These are phyloP conservation scores for Schwanniomyces vanrijiae DNA, from an alignment of 805 yeast genomes.

Conservation along the genomic window DNA sequence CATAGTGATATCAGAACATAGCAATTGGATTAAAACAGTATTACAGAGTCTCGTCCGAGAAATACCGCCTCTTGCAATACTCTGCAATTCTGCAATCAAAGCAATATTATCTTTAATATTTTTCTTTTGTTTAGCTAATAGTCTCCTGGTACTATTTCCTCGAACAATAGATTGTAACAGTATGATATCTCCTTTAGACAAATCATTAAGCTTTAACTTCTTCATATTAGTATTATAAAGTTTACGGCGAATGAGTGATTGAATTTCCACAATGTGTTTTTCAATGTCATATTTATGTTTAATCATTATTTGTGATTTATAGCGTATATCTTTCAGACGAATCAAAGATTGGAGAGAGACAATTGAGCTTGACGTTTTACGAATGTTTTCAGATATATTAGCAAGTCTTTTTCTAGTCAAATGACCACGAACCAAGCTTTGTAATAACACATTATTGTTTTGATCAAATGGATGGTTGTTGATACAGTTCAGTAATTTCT, in stretches of 20 bases:
- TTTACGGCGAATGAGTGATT: slow-evolving; percentile 27
- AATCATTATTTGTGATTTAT: slow-evolving; percentile 20
- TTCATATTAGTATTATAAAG: slow-evolving; percentile 18
- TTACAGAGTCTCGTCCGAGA: slow-evolving; percentile 44
- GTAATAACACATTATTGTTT: slow-evolving; percentile 23
- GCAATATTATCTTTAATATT: slow-evolving; percentile 4
- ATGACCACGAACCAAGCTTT: slow-evolving; percentile 44
- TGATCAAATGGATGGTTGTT: slow-evolving; percentile 12
- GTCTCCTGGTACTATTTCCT: slow-evolving; percentile 33
- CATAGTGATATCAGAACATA: slow-evolving; percentile 37
- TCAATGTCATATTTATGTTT: slow-evolving; percentile 20
- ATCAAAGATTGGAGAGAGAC: slow-evolving; percentile 40
- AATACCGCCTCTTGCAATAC: slow-evolving; percentile 46
- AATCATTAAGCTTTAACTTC: slow-evolving; percentile 16
- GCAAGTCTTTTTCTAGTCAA: slow-evolving; percentile 23
- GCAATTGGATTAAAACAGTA: slow-evolving; percentile 39
- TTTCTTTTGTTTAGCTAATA: slow-evolving; percentile 5
- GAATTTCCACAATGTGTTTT: slow-evolving; percentile 23
- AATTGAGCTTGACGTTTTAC: slow-evolving; percentile 15
- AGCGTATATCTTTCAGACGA: slow-evolving; percentile 19
- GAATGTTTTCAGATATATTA: slow-evolving; percentile 8
- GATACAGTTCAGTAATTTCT: slow-evolving; percentile 16
- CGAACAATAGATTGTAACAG: slow-evolving; percentile 41
- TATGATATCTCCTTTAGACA: slow-evolving; percentile 15
- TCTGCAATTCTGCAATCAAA: slow-evolving; percentile 34